Conservation (phyloP, 345 rosid genomes). For the Dimocarpus longan region DNA sequence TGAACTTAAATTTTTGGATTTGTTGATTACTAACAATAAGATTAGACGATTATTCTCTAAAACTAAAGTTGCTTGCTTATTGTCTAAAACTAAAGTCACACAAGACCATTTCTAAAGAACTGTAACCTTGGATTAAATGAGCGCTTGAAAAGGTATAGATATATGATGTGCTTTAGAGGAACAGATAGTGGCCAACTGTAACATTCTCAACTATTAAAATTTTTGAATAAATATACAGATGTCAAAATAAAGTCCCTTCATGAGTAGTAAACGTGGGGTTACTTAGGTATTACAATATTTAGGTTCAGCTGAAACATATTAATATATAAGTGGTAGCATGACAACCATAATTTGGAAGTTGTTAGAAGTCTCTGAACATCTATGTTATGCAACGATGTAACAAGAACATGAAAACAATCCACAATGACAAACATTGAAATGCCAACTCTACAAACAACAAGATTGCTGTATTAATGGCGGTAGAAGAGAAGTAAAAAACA, state of each 20-base stretch:
- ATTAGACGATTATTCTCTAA: slow-evolving; percentile 5
- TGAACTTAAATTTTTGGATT: no score
- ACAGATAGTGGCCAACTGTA: no score
- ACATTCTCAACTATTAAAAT: no score
- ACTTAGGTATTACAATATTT: background rate
- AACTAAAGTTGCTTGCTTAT: no score
- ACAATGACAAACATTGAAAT: background rate
- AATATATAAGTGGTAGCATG: background rate
- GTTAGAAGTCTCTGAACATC: background rate
- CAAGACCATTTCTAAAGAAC: background rate
- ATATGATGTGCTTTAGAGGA: background rate
- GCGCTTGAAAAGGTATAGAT: background rate
- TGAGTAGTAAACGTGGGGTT: no score
- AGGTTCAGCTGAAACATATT: background rate
- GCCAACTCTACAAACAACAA: background rate
- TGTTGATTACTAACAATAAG: background rate
- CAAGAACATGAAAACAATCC: background rate
- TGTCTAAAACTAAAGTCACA: background rate
- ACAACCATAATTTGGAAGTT: background rate
- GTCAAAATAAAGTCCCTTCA: background rate
- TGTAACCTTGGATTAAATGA: background rate
- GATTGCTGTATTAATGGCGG: background rate
- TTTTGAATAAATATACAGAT: no score
- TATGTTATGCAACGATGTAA: background rate
- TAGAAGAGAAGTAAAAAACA: background rate